Evolutionary conservation across 1,139 yeast species (phyloP).

Genomic region (Yamadazyma triangularis): DNA sequence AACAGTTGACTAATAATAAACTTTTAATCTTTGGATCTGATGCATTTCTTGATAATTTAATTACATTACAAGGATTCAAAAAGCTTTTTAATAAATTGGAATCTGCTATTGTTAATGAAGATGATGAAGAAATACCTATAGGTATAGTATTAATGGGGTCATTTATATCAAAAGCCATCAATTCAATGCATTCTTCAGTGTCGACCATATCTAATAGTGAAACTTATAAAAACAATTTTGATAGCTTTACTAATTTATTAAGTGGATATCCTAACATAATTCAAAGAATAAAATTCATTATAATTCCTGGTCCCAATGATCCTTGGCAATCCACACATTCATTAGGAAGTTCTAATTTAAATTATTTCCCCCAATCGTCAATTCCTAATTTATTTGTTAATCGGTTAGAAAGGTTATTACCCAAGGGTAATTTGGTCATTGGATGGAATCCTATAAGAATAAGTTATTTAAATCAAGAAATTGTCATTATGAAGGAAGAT

Average conservation of each 20-base stretch:
- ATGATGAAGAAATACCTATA: constrained; percentile 41
- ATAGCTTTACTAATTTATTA: constrained; percentile 59
- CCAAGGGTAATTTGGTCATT: constrained; percentile 46
- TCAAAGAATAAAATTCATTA: constrained; percentile 44
- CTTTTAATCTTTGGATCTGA: constrained; percentile 73
- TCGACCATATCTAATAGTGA: constrained; percentile 41
- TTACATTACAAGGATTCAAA: constrained; percentile 55
- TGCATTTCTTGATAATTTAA: constrained; percentile 57
- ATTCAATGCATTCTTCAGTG: constrained; percentile 38
- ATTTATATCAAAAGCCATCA: constrained; percentile 62
- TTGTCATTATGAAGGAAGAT: constrained; percentile 71
- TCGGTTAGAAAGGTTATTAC: constrained; percentile 59
- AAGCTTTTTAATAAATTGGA: constrained; percentile 53
- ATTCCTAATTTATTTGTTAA: constrained; percentile 70
- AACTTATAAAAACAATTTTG: constrained; percentile 70
- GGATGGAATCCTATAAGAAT: constrained; percentile 81
- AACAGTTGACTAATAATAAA: constrained; percentile 49
- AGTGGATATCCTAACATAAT: constrained; percentile 30
- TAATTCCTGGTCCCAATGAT: constrained; percentile 87
- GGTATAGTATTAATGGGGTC: constrained; percentile 51
- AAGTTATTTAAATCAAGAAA: constrained; percentile 78
- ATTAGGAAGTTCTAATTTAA: constrained; percentile 56
- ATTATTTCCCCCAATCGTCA: constrained; percentile 64
- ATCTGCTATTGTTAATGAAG: constrained; percentile 31
- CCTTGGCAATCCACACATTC: constrained; percentile 84